phyloP scores from a whole-genome alignment of 1,139 yeast species.

The Magnusiomyces tetraspermus region DNA sequence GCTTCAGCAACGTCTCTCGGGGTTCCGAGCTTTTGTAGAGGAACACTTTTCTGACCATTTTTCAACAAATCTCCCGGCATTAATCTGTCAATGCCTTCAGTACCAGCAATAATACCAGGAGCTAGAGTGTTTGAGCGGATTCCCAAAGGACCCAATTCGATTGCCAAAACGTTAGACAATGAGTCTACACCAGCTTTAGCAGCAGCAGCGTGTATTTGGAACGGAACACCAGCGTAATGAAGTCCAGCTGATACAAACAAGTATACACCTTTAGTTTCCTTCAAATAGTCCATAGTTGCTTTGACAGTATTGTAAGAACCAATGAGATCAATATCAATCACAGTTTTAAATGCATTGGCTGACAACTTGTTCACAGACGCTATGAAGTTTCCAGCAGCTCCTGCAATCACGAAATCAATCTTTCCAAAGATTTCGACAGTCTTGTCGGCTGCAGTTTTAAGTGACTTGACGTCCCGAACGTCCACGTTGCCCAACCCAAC shows the following conservation, averaged over 20 bases:
- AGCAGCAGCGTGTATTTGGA: constrained; percentile 81
- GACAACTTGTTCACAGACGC: constrained; percentile 71
- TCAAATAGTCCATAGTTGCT: constrained; percentile 60
- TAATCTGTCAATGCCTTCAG: constrained; percentile 67
- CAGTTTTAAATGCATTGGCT: constrained; percentile 78
- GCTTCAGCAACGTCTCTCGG: constrained; percentile 81
- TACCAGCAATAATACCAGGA: constrained; percentile 75
- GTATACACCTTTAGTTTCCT: constrained; percentile 55
- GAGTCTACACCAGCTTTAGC: constrained; percentile 95
- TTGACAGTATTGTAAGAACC: constrained; percentile 85
- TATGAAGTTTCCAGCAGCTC: constrained; percentile 91
- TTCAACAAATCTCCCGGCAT: constrained; percentile 33
- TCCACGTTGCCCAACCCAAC: constrained; percentile 63
- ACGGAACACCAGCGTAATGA: constrained; percentile 79
- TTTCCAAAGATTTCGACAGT: constrained; percentile 61
- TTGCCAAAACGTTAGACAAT: constrained; percentile 68
- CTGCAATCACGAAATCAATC: constrained; percentile 80
- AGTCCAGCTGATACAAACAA: constrained; percentile 78
- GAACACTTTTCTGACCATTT: constrained; percentile 42
- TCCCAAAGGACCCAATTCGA: constrained; percentile 83
- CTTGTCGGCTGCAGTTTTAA: constrained; percentile 51
- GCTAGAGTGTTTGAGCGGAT: constrained; percentile 73
- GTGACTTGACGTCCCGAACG: constrained; percentile 55
- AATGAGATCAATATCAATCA: constrained; percentile 69
- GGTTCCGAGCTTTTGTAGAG: constrained; percentile 68